Conservation (phyloP, 331 rosid genomes). For the Prunus yedoensis region DNA sequence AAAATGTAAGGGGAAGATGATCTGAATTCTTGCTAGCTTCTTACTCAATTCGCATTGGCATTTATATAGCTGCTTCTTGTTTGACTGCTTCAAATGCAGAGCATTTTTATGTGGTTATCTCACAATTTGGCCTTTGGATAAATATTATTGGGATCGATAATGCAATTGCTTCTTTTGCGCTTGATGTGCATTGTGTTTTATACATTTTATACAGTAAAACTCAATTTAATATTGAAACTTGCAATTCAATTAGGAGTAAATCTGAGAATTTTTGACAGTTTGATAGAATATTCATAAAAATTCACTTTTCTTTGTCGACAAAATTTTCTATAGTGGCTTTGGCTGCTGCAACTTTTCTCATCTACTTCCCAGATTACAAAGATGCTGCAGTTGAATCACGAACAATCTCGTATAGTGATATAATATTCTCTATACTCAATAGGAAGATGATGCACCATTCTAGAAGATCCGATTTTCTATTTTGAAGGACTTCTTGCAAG, state of each 20-base stretch:
- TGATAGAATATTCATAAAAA: neutral
- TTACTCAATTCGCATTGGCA: neutral
- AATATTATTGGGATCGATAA: neutral
- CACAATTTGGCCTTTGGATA: neutral
- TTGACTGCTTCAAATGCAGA: neutral
- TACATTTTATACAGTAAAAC: neutral
- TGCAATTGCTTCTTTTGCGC: neutral
- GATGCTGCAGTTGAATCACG: constrained; percentile 52
- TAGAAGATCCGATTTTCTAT: constrained; percentile 92
- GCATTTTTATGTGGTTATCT: neutral
- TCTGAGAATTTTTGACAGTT: neutral
- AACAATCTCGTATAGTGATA: constrained; percentile 80
- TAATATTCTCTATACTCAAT: constrained; percentile 70
- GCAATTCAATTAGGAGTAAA: neutral
- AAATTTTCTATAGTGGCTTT: constrained; percentile 5
- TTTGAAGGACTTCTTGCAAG: constrained; percentile 95
- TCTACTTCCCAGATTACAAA: constrained; percentile 22
- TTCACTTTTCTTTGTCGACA: neutral
- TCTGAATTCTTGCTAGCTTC: neutral
- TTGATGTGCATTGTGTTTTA: neutral
- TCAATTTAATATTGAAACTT: neutral
- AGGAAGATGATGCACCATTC: constrained; percentile 96
- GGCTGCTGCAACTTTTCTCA: constrained; percentile 10
- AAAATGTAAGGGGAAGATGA: constrained; percentile 10
- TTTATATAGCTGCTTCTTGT: neutral